Base-by-base conservation (phyloP, 176 grass and related monocot species). In the Themeda triandra region DNA sequence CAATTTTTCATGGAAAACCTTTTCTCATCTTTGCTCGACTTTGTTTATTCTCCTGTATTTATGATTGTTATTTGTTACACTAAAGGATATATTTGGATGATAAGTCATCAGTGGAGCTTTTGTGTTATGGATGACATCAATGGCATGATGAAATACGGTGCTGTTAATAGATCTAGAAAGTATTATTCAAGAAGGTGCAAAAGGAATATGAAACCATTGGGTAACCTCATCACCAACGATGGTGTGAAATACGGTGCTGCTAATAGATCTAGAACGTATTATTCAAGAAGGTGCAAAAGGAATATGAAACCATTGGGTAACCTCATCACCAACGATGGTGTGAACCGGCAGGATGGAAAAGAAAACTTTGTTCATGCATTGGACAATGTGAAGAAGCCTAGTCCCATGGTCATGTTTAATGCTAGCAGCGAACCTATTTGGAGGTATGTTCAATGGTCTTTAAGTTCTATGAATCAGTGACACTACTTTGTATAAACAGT, bases 361-460 rank as follows among this genome's bases (percentile, higher is more conserved):
- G 7, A 23, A 56, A 56, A 56, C 19, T 56, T 19, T 23, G 19
- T 56, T 23, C 0, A 56, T 10, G 19, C 2, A 56, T 56, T 71
- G 36, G 23, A 14, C 23, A 41, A 25, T 13, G 23, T 23, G 41
- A 58, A 58, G 21, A 21, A n/a, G 8, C 54, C 54, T 58, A 58
- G 21, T 58, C 21, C 21, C 54, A n/a, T 56, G 21, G 21, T 10
- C 53, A n/a, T 56, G 53, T 58, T 58, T 19, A 10, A 58, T 58
- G 54, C 0, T n/a, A 58, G 21, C 21, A 58, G 54, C 21, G 10
- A 62, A 24, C 76, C 82, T 85, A 27, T 80, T 80, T 85, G 87
- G 87, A 89, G 82, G 87, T 85, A 69, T 69, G 62, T 28, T 28
- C 14, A 6, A 73, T 78, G 44, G 46, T 79, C 30, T 17, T 80